These are phyloP conservation scores for Nissolia schottii DNA, from an alignment of 306 rosid species.

Conservation along the genomic window DNA sequence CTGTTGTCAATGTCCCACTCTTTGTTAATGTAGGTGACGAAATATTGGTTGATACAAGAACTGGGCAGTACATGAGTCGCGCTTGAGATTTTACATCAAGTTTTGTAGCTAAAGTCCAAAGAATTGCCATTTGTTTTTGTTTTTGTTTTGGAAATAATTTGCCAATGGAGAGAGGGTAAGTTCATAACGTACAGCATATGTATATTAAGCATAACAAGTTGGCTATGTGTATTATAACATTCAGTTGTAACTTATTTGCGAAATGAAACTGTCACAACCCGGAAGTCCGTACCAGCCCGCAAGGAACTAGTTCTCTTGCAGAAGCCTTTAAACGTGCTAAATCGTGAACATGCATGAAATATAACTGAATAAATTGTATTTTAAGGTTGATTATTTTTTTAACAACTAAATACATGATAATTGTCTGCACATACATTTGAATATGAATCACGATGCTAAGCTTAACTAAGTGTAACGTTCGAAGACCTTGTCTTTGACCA, in stretches of 20 bases:
- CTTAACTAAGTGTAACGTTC: no score
- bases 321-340: no score
- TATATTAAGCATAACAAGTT: slow-evolving; percentile 21
- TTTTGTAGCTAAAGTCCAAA: slow-evolving; percentile 14
- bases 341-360: no score
- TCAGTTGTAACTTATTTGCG: slow-evolving; percentile 10
- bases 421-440: no score
- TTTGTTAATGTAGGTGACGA: slow-evolving; percentile 75
- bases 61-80: slow-evolving; percentile 86
- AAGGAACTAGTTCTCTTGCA: no score
- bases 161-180: slow-evolving; percentile 12
- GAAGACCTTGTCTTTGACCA: no score
- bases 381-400: no score
- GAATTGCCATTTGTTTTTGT: neutral
- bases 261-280: slow-evolving; percentile 12
- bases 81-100: slow-evolving; percentile 45
- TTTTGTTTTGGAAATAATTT: neutral
- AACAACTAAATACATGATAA: no score
- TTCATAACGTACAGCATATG: slow-evolving; percentile 20
- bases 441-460: no score
- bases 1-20: slow-evolving; percentile 78
- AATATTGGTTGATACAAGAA: slow-evolving; percentile 81
- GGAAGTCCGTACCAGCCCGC: no score
- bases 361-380: no score
- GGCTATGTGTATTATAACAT: neutral